A percentile compares a stretch with the other conserved stretches of the same genome.
Conservation (phyloP, 768 basidiomycete genomes). For the Boletus patriciae region DNA sequence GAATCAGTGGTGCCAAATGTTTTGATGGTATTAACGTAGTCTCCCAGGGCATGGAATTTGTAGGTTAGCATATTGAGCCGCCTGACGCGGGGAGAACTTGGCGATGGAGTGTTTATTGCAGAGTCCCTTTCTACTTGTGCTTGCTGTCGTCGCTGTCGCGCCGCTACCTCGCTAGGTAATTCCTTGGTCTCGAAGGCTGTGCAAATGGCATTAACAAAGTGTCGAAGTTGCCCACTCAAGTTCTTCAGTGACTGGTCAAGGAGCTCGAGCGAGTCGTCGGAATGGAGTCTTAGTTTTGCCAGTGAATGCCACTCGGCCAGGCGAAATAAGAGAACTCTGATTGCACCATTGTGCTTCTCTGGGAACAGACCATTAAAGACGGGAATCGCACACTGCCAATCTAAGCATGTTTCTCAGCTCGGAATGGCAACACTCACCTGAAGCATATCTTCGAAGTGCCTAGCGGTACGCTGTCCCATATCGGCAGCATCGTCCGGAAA, state of each 20-base stretch:
- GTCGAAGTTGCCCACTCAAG: background rate
- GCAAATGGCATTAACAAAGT: background rate
- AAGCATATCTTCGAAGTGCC: background rate
- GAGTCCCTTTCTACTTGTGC: background rate
- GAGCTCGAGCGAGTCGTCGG: background rate
- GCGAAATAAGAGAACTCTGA: background rate
- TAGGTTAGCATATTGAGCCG: background rate
- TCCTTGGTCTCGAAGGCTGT: background rate
- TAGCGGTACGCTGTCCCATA: background rate
- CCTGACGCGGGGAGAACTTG: background rate
- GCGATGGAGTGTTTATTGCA: background rate
- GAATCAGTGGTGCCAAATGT: background rate
- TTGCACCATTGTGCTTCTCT: background rate
- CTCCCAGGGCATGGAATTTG: background rate
- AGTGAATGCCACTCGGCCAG: background rate
- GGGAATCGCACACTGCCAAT: background rate
- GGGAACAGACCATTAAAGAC: background rate
- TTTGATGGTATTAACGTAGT: background rate
- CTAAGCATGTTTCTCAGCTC: background rate
- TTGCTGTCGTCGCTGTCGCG: background rate
- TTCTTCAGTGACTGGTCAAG: background rate
- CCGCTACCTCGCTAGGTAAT: background rate
- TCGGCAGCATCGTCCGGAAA: background rate
- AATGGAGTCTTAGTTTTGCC: background rate
- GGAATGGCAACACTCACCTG: background rate